phyloP scores from a whole-genome alignment of 2,329 filamentous ascomycete genomes.

The Epichloe scottii region DNA sequence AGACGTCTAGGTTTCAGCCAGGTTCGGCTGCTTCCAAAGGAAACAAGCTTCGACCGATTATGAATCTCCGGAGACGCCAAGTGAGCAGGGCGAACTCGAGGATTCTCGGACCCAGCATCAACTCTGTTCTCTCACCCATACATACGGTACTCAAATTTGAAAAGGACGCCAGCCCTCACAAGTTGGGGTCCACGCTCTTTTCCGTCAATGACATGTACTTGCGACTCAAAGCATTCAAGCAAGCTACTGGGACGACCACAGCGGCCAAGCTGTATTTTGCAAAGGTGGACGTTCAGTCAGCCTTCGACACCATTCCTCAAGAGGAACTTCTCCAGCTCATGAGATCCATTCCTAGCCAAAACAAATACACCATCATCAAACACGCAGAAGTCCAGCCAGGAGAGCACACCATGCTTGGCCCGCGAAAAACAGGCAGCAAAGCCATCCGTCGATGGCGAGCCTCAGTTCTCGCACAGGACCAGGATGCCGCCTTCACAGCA shows the following conservation, averaged over 20 bases:
- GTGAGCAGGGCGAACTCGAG: slow-evolving; percentile 52
- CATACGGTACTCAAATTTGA: slow-evolving; percentile 70
- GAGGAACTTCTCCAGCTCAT: slow-evolving; percentile 57
- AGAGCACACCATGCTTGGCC: slow-evolving; percentile 15
- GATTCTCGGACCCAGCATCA: slow-evolving; percentile 31
- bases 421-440: slow-evolving; percentile 18
- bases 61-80: slow-evolving; percentile 63
- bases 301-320: slow-evolving; percentile 94
- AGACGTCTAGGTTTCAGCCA: slow-evolving; percentile 64
- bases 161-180: slow-evolving; percentile 43
- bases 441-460: slow-evolving; percentile 38
- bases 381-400: slow-evolving; percentile 58
- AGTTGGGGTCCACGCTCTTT: slow-evolving; percentile 68
- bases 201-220: slow-evolving; percentile 71
- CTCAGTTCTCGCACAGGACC: slow-evolving; percentile 31
- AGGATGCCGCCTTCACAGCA: slow-evolving; percentile 31
- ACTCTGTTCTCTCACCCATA: slow-evolving; percentile 51
- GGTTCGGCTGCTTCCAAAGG: slow-evolving; percentile 70
- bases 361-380: slow-evolving; percentile 57
- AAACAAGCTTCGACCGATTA: slow-evolving; percentile 65
- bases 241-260: slow-evolving; percentile 25
- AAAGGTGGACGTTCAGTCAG: slow-evolving; percentile 83
- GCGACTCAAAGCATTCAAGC: slow-evolving; percentile 58
- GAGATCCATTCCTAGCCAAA: slow-evolving; percentile 38
- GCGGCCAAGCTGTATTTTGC: slow-evolving; percentile 59